Base-by-base conservation (phyloP, 306 rosid genomes). In the Vigna unguiculata region DNA sequence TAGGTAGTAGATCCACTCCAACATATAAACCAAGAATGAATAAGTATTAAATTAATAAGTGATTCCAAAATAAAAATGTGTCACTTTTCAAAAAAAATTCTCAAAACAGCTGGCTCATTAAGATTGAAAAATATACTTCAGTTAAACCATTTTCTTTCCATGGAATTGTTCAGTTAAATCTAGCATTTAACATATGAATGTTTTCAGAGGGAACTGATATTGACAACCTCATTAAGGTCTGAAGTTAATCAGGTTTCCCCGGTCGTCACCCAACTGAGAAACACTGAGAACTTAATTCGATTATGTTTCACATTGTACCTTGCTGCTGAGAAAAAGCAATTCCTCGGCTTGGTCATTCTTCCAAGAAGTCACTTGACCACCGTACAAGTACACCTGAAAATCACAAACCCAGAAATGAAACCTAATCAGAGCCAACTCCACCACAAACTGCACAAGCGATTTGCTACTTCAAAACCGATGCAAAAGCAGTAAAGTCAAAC, bases 341-440 rank as follows among this genome's bases (percentile, higher is more conserved):
- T 92, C 97, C 85, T 90, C 92, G 64, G 89, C 89, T 59, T 78
- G 88, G 16, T 88, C 96, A 83, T 92, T 90, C 84, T 92, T 92
- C 97, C 97, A 92, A 34, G 97, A 92, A 66, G 97, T 92, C 85
- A 92, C 93, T 46, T 92, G 96, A 70, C 72, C 92, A 19, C 97
- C 97, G 76, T 87, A 92, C 54, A 92, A 57, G 84, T 90, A 90
- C 34, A 92, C 93, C 97, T 90, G 89, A 72, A 57, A 79, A 76
- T 43, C 57, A 54, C 55, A 71, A 58, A 51, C 16, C 48, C 30
- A 40, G 6, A 51, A 20, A 59, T 25, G 51, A 82, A 77, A 53
- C 16, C 15, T 17, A 15, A 38, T 61, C 72, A 60, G 46, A 58
- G 45, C 16, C 41, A 48, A 19, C 71, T 17, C 24, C n/a, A 57